Percentiles rank a stretch among this genome's conserved stretches.
These are phyloP conservation scores for Daucus carota DNA, from an alignment of 129 eudicot genomes.

Conservation along the genomic window DH1_v3.0 NC_030381.2:26538501-26539000, in stretches of 20 bases:
- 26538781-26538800: not conserved
- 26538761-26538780: not conserved
- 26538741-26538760: not conserved
- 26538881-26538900: not conserved
- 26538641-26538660: not conserved
- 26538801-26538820: not conserved
- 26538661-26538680: not conserved
- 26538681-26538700: not conserved
- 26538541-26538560: too few species aligned
- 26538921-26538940: not conserved
- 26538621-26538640: too few species aligned
- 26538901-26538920: not conserved
- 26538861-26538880: not conserved
- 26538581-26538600: too few species aligned
- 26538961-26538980: not conserved
- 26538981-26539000: not conserved
- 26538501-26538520: too few species aligned
- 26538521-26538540: too few species aligned
- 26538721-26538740: not conserved
- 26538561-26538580: not conserved
- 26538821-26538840: not conserved
- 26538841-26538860: not conserved
- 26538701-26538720: too few species aligned
- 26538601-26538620: too few species aligned
- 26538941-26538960: not conserved